Evolutionary conservation across 371 early-diverging fungal genomes (phyloP), one percentile per base, ranked within the genome.

Genomic region (Mortierella polycephala): DNA sequence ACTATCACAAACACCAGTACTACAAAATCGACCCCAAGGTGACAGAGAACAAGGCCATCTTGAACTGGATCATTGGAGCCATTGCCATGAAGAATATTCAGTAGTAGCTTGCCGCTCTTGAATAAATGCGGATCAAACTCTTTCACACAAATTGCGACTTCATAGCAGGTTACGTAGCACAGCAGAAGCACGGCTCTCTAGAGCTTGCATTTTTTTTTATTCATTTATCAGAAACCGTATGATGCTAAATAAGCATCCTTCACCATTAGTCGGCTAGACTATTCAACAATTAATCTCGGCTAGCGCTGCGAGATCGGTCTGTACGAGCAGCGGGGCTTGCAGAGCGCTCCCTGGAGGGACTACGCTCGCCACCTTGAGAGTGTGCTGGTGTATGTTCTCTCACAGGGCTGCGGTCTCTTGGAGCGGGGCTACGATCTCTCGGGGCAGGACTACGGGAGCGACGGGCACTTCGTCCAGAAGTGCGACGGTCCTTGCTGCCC

Each of bases 21-120:
- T 80, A 73, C 53, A 80, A 80, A 58, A 80, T 80, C 37, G 80
- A 80, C 23, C 70, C 80, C 60, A 80, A 74, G 53, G 61, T 73
- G 47, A 80, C 74, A 42, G 80, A 80, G 21, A 67, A 80, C 55
- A 67, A 62, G 46, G 67, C 57, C 14, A 67, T 80, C 45, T 67
- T 80, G 70, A 69, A 80, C 58, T 80, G 80, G 80, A 80, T 80
- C 47, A 64, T 73, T 57, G 70, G 74, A 41, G 67, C 70, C 20
- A 80, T 80, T 45, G 74, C 80, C 14, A 80, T 73, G 74, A 80
- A 80, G 55, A 69, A 73, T 41, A 55, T 70, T 23, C 70, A 69
- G 60, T 73, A 63, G 57, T 55, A 0, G 41, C 40, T 14, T 51
- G 14, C 51, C 30, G 30, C 30, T 30, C 30, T 30, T 30, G 30